A percentile compares a stretch with the other conserved stretches of the same genome.
These are phyloP conservation scores for Rhododendron mucronatum DNA, from an alignment of 148 eudicot species.

Conservation along the genomic window DNA sequence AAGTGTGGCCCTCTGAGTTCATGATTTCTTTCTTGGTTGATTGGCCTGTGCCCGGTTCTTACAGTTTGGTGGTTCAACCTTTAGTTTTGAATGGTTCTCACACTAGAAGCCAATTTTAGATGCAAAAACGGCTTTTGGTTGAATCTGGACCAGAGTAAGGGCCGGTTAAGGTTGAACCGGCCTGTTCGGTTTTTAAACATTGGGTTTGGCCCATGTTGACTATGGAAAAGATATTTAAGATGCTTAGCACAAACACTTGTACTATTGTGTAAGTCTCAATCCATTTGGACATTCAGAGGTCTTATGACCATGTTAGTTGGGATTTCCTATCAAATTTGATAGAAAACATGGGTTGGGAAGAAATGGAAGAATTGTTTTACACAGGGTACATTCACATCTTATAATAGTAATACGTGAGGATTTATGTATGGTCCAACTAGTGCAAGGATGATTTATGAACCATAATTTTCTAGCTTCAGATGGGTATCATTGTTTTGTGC, in stretches of 20 bases:
- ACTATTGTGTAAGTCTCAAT: not conserved
- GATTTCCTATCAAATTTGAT: not conserved
- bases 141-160: too few species aligned
- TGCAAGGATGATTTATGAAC: not conserved
- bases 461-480: not conserved
- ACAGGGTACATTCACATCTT: not conserved
- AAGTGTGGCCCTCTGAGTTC: not conserved
- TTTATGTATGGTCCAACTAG: not conserved
- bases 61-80: not conserved
- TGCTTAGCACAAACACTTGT: not conserved
- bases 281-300: not conserved
- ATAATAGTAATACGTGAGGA: not conserved
- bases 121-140: not conserved
- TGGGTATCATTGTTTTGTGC: not conserved
- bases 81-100: not conserved
- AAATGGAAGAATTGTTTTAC: not conserved
- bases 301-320: not conserved
- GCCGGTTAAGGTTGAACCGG: not conserved
- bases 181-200: not conserved
- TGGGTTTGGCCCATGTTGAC: not conserved
- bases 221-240: not conserved
- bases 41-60: not conserved
- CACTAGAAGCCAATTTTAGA: not conserved
- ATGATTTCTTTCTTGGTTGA: not conserved
- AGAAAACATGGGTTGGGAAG: not conserved